phyloP scores from a whole-genome alignment of 1,284 basidiomycete genomes.

The Marasmius sp. region DNA sequence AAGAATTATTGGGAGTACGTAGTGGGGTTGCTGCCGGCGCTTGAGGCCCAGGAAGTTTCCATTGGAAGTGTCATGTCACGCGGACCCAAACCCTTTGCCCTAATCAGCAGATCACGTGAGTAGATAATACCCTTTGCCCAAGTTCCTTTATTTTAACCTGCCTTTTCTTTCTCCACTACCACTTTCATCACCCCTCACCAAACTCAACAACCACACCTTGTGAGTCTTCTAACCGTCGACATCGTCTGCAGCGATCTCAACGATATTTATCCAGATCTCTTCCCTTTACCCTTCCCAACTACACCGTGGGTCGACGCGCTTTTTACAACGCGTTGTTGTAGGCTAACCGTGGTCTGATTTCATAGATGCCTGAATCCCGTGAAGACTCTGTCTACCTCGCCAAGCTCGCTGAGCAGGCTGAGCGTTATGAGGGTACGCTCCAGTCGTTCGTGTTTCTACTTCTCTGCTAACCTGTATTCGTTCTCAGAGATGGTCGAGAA shows the following conservation, averaged over 20 bases:
- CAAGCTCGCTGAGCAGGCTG: conserved; percentile 98
- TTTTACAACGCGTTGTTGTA: conserved; percentile 30
- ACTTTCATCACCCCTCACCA: conserved; percentile 21
- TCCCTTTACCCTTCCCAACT: conserved; percentile 6
- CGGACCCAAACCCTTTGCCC: conserved; percentile 6
- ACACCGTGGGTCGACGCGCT: conserved; percentile 19
- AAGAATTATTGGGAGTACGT: neutral
- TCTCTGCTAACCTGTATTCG: conserved; percentile 16
- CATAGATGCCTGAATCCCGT: conserved; percentile 80
- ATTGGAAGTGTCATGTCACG: neutral
- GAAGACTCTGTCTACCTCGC: conserved; percentile 99
- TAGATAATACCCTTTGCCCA: conserved; percentile 44
- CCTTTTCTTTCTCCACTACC: conserved; percentile 22
- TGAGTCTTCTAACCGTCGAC: conserved; percentile 15
- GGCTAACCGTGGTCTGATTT: conserved; percentile 18
- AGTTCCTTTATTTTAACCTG: conserved; percentile 38
- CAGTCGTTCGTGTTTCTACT: conserved; percentile 12
- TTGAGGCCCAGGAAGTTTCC: neutral
- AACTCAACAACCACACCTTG: conserved; percentile 13
- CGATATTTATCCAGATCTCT: neutral
- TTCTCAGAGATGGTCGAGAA: conserved; percentile 94
- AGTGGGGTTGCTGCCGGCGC: neutral
- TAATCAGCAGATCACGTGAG: conserved; percentile 6
- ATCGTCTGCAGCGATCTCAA: conserved; percentile 17
- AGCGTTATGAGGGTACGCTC: conserved; percentile 93